Base-by-base conservation (phyloP, 2,329 filamentous ascomycete species). In the Helotiales sp. region DNA sequence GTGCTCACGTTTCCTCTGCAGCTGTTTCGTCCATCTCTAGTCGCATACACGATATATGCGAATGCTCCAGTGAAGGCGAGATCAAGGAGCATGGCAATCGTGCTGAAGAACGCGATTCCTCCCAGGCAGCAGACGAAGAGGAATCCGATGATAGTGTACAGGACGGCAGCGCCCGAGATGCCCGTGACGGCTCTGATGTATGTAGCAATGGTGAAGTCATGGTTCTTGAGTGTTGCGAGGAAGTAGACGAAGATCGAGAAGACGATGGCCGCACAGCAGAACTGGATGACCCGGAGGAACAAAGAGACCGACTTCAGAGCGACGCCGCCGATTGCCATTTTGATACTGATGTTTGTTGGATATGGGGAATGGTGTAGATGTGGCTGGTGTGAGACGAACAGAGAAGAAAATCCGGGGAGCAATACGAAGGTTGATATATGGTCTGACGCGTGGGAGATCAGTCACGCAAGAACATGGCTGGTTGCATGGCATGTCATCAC, bases 231-330 rank as follows among this genome's bases (percentile, higher is more conserved):
- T 8, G 88, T 82, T 8, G 88, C 85, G 50, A 97, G 84, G 80
- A 92, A 96, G 80, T 96, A 96, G 50, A 86, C 87, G 79, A 88
- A 93, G 69, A 95, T 83, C 65, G 83, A 88, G 61, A 97, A 82
- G 60, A 93, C 82, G 64, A 96, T 80, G 58, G 81, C 85, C 8
- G 88, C 80, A 72, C 85, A 90, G 70, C 83, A 79, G 73, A 96
- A 88, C 68, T 91, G 84, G 56, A 96, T 75, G 63, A 81, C 75
- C 65, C 93, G 90, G 68, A 96, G 77, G 71, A 87, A 80, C 72
- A 88, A 88, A 69, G 91, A 88, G 47, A 82, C 74, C 53, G 82
- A 75, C 68, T 90, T 91, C 67, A 96, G 83, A 66, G 84, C 79
- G 61, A 86, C 73, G 63, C 85, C 77, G 58, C 77, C 72, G 62